Evolutionary conservation across 805 yeast species (phyloP).

Genomic region (Aciculoconidium aculeatum): DNA sequence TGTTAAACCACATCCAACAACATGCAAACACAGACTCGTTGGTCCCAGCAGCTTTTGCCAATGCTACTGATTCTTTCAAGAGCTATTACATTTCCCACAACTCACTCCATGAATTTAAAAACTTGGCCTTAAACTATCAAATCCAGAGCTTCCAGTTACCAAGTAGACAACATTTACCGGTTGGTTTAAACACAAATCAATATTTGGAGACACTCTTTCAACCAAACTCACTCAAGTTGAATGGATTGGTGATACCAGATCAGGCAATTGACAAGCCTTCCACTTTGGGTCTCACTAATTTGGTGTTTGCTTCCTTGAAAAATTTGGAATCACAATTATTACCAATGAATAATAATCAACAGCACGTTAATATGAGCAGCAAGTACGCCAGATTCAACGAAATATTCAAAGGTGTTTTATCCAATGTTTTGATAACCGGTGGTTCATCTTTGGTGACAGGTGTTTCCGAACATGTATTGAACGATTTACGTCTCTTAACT

Average conservation of each 20-base stretch:
- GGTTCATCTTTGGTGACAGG: constrained; percentile 53
- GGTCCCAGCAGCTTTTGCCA: constrained; percentile 13
- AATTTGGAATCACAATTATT: constrained; percentile 29
- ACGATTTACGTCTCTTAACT: constrained; percentile 46
- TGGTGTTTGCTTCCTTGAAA: constrained; percentile 31
- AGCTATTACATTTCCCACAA: constrained; percentile 32
- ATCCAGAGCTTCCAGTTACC: constrained; percentile 52
- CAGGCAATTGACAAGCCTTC: constrained; percentile 40
- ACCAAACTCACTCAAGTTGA: constrained; percentile 49
- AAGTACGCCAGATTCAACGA: constrained; percentile 32
- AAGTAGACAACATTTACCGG: constrained; percentile 44
- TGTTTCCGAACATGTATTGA: constrained; percentile 47
- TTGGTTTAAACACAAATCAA: constrained; percentile 30
- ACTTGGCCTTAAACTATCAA: constrained; percentile 14
- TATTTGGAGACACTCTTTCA: constrained; percentile 66
- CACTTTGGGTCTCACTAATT: constrained; percentile 42
- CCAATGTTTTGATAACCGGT: constrained; percentile 54
- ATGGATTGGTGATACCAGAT: constrained; percentile 25
- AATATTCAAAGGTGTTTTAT: constrained; percentile 29
- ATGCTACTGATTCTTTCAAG: constrained; percentile 25
- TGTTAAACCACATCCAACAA: constrained; percentile 42
- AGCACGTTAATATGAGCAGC: constrained; percentile 10
- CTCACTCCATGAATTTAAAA: constrained; percentile 32
- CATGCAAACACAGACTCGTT: constrained; percentile 21
- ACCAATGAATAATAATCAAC: constrained; percentile 25